Conservation (phyloP, 2,329 filamentous ascomycete species). For the Fusarium dimerum region DNA sequence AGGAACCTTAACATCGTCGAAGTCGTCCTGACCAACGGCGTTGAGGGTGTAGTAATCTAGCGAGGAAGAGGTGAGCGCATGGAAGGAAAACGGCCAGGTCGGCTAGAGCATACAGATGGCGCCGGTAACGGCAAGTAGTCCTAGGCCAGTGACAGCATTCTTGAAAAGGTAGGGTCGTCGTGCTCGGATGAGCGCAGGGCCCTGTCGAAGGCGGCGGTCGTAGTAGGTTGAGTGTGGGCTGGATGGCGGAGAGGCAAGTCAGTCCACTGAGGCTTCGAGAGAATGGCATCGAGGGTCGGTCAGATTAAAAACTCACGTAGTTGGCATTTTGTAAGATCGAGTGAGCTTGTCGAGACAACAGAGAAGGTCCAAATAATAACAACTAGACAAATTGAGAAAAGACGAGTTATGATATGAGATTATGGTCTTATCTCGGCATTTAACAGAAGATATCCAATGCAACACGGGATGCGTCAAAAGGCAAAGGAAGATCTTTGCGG, state of each 20-base stretch:
- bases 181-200: slow-evolving; percentile 85
- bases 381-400: slow-evolving; percentile 8
- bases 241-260: slow-evolving; percentile 29
- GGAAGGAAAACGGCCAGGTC: neutral
- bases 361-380: neutral
- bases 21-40: slow-evolving; percentile 93
- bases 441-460: slow-evolving; percentile 4
- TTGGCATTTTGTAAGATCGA: slow-evolving; percentile 17
- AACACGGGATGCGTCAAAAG: slow-evolving; percentile 12
- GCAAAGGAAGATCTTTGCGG: slow-evolving; percentile 26
- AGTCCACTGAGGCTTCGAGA: slow-evolving; percentile 13
- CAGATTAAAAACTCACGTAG: slow-evolving; percentile 18
- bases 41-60: slow-evolving; percentile 66
- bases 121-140: slow-evolving; percentile 72
- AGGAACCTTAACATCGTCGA: slow-evolving; percentile 91
- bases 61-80: slow-evolving; percentile 14
- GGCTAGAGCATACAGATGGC: slow-evolving; percentile 78
- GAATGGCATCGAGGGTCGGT: neutral
- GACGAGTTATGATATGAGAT: slow-evolving; percentile 2
- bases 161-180: slow-evolving; percentile 89
- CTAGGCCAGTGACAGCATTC: slow-evolving; percentile 81
- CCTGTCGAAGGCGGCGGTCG: slow-evolving; percentile 81
- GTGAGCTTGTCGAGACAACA: neutral
- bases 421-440: slow-evolving; percentile 13
- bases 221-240: slow-evolving; percentile 75